Evolutionary conservation across 2,329 filamentous ascomycete genomes (phyloP).

Genomic region (Canariomyces notabilis): DNA sequence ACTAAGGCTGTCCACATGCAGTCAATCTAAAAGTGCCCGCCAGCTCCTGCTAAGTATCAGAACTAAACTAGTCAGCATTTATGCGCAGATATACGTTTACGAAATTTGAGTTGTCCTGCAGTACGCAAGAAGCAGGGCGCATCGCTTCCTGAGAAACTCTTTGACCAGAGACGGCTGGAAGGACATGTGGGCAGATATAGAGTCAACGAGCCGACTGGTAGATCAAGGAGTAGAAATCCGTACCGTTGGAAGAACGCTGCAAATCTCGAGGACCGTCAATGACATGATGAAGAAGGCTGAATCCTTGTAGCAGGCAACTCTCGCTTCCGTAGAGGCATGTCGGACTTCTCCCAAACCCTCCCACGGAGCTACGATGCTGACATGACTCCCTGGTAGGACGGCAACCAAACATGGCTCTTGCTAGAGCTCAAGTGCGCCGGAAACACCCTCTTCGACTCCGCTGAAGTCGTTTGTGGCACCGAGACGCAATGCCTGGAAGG

Average conservation of each 20-base stretch:
- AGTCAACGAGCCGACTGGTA: background rate
- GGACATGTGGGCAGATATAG: background rate
- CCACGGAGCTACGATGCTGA: background rate
- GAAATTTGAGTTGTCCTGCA: background rate
- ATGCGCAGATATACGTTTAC: background rate
- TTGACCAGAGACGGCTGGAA: background rate
- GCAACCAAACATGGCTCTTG: background rate
- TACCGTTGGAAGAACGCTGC: too few relatives aligned
- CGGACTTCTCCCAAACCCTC: too few relatives aligned
- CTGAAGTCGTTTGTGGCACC: background rate
- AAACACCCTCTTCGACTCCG: background rate
- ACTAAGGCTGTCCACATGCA: background rate
- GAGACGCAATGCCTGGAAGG: background rate
- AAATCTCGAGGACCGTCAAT: too few relatives aligned
- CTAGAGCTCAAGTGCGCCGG: background rate
- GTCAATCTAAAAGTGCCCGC: background rate
- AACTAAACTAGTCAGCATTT: background rate
- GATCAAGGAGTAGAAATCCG: background rate
- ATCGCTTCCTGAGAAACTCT: background rate
- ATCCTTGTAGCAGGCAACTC: too few relatives aligned
- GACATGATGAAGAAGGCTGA: too few relatives aligned
- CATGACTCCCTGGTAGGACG: background rate
- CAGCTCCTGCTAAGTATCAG: background rate
- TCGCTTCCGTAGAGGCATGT: too few relatives aligned
- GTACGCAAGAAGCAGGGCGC: background rate